phyloP scores from a whole-genome alignment of 2,329 filamentous ascomycete species.

The Teratosphaeria zuluensis region DNA sequence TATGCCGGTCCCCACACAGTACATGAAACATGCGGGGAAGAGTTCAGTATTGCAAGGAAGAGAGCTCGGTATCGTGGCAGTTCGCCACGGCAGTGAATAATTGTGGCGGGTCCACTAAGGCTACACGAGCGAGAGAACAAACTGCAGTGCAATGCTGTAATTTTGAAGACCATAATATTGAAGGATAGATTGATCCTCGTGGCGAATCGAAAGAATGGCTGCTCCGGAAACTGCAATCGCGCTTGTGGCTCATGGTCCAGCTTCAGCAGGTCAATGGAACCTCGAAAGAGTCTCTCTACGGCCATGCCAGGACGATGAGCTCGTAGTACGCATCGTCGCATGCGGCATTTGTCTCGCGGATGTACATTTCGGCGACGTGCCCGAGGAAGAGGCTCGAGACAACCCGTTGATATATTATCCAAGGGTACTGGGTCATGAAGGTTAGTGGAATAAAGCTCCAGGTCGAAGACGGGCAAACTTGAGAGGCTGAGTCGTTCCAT shows the following conservation, averaged over 20 bases:
- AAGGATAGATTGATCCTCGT: too few species aligned
- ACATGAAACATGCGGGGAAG: too few species aligned
- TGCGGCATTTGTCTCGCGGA: not conserved
- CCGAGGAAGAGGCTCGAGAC: not conserved
- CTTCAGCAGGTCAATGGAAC: not conserved
- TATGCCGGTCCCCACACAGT: too few species aligned
- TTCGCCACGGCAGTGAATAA: too few species aligned
- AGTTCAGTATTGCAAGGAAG: too few species aligned
- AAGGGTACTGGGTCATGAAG: not conserved
- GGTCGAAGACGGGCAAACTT: not conserved
- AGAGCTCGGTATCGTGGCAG: too few species aligned
- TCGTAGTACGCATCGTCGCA: not conserved
- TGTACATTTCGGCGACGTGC: not conserved
- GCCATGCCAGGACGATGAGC: not conserved
- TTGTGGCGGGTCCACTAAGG: too few species aligned
- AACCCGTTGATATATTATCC: not conserved
- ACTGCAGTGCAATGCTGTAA: too few species aligned
- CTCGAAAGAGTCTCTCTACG: not conserved
- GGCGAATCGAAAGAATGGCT: not conserved
- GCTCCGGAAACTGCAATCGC: not conserved
- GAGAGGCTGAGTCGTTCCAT: not conserved
- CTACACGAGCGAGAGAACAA: too few species aligned
- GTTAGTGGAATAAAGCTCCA: not conserved
- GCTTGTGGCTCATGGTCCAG: not conserved
- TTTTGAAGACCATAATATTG: too few species aligned